These are phyloP conservation scores for Limnomonas spitsbergensis DNA, from an alignment of 139 green algal species.

Conservation along the genomic window DNA sequence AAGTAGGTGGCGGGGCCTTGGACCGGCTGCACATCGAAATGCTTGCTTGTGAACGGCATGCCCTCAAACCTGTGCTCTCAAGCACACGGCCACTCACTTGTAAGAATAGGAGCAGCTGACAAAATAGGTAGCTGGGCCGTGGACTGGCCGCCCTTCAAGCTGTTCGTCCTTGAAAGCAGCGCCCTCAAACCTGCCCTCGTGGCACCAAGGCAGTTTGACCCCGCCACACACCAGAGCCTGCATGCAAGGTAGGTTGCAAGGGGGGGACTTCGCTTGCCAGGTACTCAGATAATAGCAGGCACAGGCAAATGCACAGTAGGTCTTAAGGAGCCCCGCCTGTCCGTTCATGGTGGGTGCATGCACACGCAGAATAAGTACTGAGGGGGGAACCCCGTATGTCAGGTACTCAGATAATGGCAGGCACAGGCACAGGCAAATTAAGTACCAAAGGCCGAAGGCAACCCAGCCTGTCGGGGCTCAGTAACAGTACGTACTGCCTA, in stretches of 20 bases:
- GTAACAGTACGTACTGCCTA: no score
- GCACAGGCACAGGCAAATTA: neutral
- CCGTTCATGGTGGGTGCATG: neutral
- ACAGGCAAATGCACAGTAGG: neutral
- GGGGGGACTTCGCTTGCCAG: no score
- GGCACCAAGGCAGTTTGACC: neutral
- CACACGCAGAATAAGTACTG: neutral
- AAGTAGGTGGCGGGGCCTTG: constrained; percentile 1
- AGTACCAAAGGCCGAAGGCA: no score
- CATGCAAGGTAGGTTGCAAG: no score
- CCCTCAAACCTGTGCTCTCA: neutral
- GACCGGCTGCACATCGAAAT: neutral
- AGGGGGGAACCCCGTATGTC: no score
- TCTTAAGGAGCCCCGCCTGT: neutral
- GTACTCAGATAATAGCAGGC: neutral
- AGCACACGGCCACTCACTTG: neutral
- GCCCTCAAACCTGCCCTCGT: neutral
- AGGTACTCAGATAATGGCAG: neutral
- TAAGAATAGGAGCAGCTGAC: neutral
- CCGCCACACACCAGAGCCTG: neutral
- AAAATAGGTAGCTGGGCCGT: constrained; percentile 8
- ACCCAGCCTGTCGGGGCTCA: neutral
- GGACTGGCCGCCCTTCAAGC: neutral
- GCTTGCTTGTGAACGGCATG: neutral
- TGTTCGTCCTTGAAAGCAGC: neutral